Evolutionary conservation across 176 grass and related monocot species (phyloP).

Genomic region (Oryza australiensis): DNA sequence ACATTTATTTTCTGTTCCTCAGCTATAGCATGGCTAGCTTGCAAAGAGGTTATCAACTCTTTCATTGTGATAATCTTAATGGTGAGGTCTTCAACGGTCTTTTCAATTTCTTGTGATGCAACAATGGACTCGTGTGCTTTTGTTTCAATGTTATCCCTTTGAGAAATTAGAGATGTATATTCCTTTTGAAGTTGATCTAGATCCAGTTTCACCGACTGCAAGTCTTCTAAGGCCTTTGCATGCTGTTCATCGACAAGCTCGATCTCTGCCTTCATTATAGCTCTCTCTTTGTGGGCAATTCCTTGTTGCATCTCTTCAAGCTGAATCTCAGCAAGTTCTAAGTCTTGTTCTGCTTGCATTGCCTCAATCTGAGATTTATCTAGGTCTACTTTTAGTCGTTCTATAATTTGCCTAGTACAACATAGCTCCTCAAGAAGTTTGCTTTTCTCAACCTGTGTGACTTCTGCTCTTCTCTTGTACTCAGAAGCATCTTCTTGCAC

Average conservation of each 20-base stretch:
- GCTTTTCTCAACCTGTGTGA: slow-evolving; percentile 46
- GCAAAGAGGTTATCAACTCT: slow-evolving; percentile 54
- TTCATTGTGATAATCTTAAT: slow-evolving; percentile 57
- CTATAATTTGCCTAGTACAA: slow-evolving; percentile 46
- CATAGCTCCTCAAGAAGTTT: slow-evolving; percentile 46
- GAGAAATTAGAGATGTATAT: slow-evolving; percentile 49
- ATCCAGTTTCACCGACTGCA: slow-evolving; percentile 65
- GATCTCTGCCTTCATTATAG: slow-evolving; percentile 60
- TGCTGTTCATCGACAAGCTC: slow-evolving; percentile 57
- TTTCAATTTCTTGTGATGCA: slow-evolving; percentile 57
- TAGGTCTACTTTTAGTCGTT: slow-evolving; percentile 64
- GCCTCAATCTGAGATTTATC: slow-evolving; percentile 63
- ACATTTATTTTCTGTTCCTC: slow-evolving; percentile 60
- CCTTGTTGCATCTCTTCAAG: slow-evolving; percentile 69
- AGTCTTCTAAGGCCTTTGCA: slow-evolving; percentile 46
- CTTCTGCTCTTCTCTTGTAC: slow-evolving; percentile 52
- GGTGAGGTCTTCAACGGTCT: slow-evolving; percentile 57
- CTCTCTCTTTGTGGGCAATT: slow-evolving; percentile 49
- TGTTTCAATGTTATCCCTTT: slow-evolving; percentile 44
- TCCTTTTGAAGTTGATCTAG: slow-evolving; percentile 59
- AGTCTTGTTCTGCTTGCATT: slow-evolving; percentile 67
- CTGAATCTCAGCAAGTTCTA: slow-evolving; percentile 56
- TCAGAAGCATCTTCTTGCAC: slow-evolving; percentile 41
- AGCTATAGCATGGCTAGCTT: slow-evolving; percentile 61
- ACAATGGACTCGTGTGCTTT: slow-evolving; percentile 46